Evolutionary conservation across 1,139 yeast genomes (phyloP).

Genomic region (Pichia sp.): DNA sequence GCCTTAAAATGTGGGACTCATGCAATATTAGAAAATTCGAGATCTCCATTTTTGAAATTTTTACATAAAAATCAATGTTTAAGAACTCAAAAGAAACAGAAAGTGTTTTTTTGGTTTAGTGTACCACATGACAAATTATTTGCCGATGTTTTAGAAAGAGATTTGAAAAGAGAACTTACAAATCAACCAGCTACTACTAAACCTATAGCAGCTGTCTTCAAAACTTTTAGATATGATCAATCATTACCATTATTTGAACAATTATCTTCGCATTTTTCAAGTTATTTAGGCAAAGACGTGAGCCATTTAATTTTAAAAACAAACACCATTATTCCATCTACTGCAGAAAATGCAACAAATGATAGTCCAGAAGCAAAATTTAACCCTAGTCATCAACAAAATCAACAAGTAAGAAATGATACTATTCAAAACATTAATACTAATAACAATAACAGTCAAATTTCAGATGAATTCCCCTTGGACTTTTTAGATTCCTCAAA

Average conservation of each 20-base stretch:
- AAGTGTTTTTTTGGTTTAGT: conserved; percentile 94
- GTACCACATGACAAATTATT: conserved; percentile 91
- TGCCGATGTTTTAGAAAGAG: conserved; percentile 92
- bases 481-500: conserved; percentile 10
- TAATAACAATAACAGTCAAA: neutral
- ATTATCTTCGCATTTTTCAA: conserved; percentile 39
- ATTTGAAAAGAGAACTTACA: conserved; percentile 67
- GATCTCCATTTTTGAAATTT: conserved; percentile 79
- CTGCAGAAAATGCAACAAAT: neutral
- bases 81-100: conserved; percentile 93
- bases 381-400: neutral
- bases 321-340: neutral
- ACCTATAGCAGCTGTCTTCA: conserved; percentile 56
- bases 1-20: conserved; percentile 82
- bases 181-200: conserved; percentile 57
- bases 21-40: conserved; percentile 84
- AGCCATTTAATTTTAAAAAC: conserved; percentile 9
- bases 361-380: neutral
- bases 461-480: conserved; percentile 11
- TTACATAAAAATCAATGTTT: conserved; percentile 81
- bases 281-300: conserved; percentile 20
- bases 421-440: neutral
- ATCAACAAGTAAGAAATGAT: neutral
- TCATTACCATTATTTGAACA: conserved; percentile 44
- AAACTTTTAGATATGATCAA: conserved; percentile 49